Evolutionary conservation across 352 stramenopile species (phyloP).

Genomic region (Phytophthora nicotianae): DNA sequence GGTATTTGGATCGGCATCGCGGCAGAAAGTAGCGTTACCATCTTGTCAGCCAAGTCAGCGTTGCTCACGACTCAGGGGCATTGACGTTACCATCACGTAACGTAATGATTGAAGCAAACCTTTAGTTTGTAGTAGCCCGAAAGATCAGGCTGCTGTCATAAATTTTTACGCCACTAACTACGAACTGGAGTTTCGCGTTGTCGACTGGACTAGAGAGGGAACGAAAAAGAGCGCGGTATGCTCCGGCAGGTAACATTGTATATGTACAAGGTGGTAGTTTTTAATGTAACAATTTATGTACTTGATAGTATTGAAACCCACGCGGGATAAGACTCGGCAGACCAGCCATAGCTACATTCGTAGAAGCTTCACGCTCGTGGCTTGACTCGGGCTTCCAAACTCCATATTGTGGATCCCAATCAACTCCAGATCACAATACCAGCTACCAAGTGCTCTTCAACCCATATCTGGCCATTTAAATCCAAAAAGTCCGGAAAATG

Average conservation of each 20-base stretch:
- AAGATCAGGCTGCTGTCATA: neutral
- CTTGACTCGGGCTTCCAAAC: neutral
- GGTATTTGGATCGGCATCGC: neutral
- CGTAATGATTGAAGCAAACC: neutral
- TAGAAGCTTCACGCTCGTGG: neutral
- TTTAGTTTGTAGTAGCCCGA: neutral
- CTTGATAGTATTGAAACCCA: neutral
- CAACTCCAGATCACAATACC: neutral
- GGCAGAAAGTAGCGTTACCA: constrained; percentile 17
- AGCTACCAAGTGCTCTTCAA: neutral
- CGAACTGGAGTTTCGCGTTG: no score
- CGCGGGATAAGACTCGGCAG: neutral
- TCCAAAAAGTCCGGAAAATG: neutral
- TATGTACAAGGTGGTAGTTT: no score
- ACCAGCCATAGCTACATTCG: neutral
- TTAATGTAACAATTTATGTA: neutral
- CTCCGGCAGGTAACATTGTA: no score
- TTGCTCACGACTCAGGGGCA: constrained; percentile 1
- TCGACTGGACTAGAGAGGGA: no score
- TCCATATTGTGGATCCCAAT: no score
- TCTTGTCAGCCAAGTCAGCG: constrained; percentile 11
- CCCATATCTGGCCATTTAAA: neutral
- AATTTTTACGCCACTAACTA: no score
- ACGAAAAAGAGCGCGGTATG: no score
- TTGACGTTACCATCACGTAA: neutral